Evolutionary conservation across 1,284 basidiomycete genomes (phyloP).

Genomic region (Trichosporon sp.): DNA sequence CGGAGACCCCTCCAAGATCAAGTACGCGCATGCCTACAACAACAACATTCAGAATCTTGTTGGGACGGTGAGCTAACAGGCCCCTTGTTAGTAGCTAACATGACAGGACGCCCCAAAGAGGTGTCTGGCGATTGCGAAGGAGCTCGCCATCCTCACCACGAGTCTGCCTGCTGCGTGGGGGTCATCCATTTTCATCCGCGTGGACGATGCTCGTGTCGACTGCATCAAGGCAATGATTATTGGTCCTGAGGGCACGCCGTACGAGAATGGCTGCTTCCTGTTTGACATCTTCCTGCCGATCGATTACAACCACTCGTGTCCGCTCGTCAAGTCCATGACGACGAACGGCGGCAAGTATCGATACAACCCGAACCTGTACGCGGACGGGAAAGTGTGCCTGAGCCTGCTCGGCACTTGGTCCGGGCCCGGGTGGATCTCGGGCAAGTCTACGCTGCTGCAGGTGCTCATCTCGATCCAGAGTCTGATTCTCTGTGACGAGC

Average conservation of each 20-base stretch:
- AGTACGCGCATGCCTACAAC: constrained; percentile 27
- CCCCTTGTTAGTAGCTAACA: constrained; percentile 54
- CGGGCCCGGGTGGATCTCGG: constrained; percentile 82
- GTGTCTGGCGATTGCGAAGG: constrained; percentile 81
- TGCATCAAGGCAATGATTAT: constrained; percentile 82
- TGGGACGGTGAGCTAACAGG: constrained; percentile 21
- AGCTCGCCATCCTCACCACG: constrained; percentile 83
- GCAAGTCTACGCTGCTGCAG: constrained; percentile 76
- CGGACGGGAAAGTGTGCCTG: constrained; percentile 72
- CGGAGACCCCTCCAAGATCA: neutral
- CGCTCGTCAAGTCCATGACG: constrained; percentile 77
- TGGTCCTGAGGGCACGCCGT: constrained; percentile 86
- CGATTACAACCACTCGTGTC: constrained; percentile 32
- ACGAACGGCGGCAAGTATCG: constrained; percentile 82
- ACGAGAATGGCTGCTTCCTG: constrained; percentile 53
- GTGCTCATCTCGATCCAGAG: constrained; percentile 82
- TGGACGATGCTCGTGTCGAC: constrained; percentile 67
- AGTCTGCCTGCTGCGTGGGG: constrained; percentile 84
- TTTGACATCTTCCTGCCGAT: constrained; percentile 84
- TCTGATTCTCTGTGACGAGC: constrained; percentile 84
- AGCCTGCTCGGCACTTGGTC: constrained; percentile 83
- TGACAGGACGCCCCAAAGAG: constrained; percentile 71
- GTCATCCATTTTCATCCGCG: constrained; percentile 72
- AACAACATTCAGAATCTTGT: constrained; percentile 19
- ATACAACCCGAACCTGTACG: constrained; percentile 87